Evolutionary conservation across 306 rosid genomes (phyloP).

Genomic region (Sechiopsis laciniata): DNA sequence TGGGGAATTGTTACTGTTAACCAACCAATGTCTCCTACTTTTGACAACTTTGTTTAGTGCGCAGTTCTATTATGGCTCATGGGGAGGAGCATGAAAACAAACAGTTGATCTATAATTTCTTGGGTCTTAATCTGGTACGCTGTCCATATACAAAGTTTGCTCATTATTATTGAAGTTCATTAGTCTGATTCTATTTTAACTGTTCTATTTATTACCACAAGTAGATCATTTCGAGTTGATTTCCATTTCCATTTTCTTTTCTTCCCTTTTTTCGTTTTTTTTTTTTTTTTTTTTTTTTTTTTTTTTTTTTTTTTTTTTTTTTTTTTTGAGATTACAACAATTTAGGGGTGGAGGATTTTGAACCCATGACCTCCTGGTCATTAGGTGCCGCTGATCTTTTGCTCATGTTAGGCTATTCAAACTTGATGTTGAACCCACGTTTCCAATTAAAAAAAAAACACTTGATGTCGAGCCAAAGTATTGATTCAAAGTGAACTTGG

Average conservation of each 20-base stretch:
- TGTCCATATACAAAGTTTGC: neutral
- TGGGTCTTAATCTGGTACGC: conserved; percentile 8
- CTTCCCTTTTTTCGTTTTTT: no score
- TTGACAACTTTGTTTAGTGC: neutral
- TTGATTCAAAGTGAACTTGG: neutral
- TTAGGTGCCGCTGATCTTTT: no score
- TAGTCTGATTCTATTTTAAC: neutral
- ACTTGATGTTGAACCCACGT: neutral
- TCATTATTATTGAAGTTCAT: neutral
- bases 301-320: no score
- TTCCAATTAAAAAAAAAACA: no score
- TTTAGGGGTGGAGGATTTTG: no score
- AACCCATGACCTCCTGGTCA: no score
- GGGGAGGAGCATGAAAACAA: neutral
- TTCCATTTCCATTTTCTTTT: no score
- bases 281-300: no score
- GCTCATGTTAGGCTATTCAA: no score
- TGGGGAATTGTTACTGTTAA: conserved; percentile 41
- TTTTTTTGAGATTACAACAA: no score
- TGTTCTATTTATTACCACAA: neutral
- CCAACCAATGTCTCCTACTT: neutral
- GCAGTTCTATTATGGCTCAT: neutral
- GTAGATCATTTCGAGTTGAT: neutral
- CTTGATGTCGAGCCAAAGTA: neutral
- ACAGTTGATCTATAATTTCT: neutral